Evolutionary conservation across 1,284 basidiomycete genomes (phyloP).

Genomic region (Ustilago vetiveriae): DNA sequence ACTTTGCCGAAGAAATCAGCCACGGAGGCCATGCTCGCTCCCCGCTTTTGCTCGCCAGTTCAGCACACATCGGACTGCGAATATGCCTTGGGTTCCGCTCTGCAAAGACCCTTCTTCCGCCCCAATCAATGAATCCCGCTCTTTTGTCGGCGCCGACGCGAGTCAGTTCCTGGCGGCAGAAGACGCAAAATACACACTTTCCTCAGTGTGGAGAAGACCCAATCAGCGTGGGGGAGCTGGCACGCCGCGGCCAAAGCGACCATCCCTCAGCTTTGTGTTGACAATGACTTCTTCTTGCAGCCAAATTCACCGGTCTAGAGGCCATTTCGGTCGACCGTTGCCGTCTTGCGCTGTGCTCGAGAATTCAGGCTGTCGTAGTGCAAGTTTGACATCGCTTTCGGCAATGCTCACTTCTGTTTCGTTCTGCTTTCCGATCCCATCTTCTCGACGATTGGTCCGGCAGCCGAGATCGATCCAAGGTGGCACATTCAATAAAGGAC

Average conservation of each 20-base stretch:
- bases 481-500: too few relatives aligned
- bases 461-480: too few relatives aligned
- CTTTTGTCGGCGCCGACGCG: constrained; percentile 25
- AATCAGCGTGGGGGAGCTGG: constrained; percentile 24
- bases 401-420: too few relatives aligned
- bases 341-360: neutral
- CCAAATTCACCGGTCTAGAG: neutral
- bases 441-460: too few relatives aligned
- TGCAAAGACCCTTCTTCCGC: neutral
- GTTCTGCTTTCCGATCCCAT: too few relatives aligned
- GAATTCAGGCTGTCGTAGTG: neutral
- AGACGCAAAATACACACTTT: neutral
- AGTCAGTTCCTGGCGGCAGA: constrained; percentile 1
- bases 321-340: neutral
- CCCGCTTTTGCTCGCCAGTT: neutral
- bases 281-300: too few relatives aligned
- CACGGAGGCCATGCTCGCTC: neutral
- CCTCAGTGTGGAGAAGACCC: constrained; percentile 1
- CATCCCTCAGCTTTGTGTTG: too few relatives aligned
- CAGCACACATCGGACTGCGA: constrained; percentile 1
- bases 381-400: too few relatives aligned
- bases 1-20: neutral
- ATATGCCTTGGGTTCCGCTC: too few relatives aligned
- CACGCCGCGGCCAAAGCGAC: too few relatives aligned
- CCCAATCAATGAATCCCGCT: too few relatives aligned